These are phyloP conservation scores for Pogostemon cablin DNA, from an alignment of 257 asterid genomes.

Conservation along the genomic window DNA sequence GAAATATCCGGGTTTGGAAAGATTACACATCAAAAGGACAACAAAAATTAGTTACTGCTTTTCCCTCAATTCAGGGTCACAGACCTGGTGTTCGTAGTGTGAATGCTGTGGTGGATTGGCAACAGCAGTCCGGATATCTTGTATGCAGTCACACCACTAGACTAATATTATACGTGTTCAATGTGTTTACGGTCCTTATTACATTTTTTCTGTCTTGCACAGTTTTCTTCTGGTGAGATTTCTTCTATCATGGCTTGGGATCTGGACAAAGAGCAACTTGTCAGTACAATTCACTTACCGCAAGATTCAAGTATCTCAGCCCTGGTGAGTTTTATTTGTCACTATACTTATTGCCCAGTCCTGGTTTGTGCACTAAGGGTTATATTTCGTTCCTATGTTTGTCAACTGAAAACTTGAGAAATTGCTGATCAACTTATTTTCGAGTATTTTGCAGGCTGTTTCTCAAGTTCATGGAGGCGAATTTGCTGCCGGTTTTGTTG, in stretches of 20 bases:
- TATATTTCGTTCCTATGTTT: neutral
- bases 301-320: conserved; percentile 89
- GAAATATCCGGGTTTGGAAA: conserved; percentile 92
- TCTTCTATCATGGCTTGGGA: conserved; percentile 98
- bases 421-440: conserved; percentile 20
- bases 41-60: conserved; percentile 87
- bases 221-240: conserved; percentile 88
- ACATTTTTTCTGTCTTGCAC: conserved; percentile 30
- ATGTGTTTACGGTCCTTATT: neutral
- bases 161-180: neutral
- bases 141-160: conserved; percentile 34
- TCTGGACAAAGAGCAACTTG: conserved; percentile 95
- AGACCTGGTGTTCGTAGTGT: conserved; percentile 82
- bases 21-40: conserved; percentile 72
- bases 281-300: conserved; percentile 67
- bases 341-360: neutral
- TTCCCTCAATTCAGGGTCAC: conserved; percentile 87
- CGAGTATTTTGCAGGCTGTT: conserved; percentile 59
- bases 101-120: conserved; percentile 99
- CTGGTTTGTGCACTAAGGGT: neutral
- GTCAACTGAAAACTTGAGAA: neutral
- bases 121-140: conserved; percentile 93
- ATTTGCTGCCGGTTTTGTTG: conserved; percentile 88
- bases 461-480: conserved; percentile 93
- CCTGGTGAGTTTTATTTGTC: conserved; percentile 59